Base-by-base conservation (phyloP, 345 rosid genomes). In the Trapa incisa region DNA sequence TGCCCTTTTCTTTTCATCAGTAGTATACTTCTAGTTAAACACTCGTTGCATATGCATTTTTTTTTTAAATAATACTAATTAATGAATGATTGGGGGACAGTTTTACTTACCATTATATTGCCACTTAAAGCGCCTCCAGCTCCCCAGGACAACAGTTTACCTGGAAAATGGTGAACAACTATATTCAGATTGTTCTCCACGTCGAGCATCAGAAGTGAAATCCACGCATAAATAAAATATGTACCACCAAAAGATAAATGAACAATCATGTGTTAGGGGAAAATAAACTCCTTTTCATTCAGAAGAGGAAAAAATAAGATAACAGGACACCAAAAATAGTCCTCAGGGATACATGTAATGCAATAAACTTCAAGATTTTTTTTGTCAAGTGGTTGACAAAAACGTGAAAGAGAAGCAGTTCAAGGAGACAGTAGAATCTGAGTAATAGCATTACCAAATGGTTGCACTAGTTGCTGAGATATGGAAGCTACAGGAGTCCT, bases 401-500 rank as follows among this genome's bases (percentile, higher is more conserved):
- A 7, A 45, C 38, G 29, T 22, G 29, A 22, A 22, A 22, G 29
- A 22, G 29, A 22, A 22, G 13, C 61, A 50, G 58, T 47, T 16
- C 56, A 10, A 11, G 35, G 5, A 35, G 67, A 14, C 39, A 62
- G 42, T 63, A 69, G 11, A 58, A 17, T 37, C 17, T 9, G 13
- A 36, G 47, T 37, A 13, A 66, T 65, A 64, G 41, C 68, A 74
- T 76, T 81, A 92, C 96, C 96, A 74, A 89, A 85, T 6, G 96
- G 96, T 78, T 85, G 93, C 75, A 89, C 96, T 68, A 89, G 85
- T 67, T 81, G 86, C 79, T 69, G 74, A 71, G 96, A 83, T 56
- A 92, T 74, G 57, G 77, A 72, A 63, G 96, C 84, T 70, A 92
- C 29, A 22, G 29, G 29, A 22, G 29, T 22, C 29, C 29, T 22